phyloP scores from a whole-genome alignment of 495 filamentous ascomycete genomes.

The Penicillium daleae region DNA sequence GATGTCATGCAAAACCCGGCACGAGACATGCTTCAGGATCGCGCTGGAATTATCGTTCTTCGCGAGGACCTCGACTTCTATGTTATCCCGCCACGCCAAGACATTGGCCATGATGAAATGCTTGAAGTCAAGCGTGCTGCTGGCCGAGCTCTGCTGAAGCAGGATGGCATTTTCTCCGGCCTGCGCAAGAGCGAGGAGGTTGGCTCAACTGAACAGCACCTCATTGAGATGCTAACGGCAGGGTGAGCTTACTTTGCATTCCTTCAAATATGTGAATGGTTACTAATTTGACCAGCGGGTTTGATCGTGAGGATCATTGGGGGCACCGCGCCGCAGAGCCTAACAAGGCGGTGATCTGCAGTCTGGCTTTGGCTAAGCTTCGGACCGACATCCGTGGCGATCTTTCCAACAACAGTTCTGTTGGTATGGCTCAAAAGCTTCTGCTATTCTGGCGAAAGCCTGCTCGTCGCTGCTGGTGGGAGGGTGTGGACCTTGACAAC shows the following conservation, averaged over 20 bases:
- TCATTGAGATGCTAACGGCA: conserved; percentile 99
- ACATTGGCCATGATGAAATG: conserved; percentile 90
- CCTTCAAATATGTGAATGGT: conserved; percentile 2
- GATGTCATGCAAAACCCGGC: conserved; percentile 71
- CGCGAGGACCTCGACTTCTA: conserved; percentile 98
- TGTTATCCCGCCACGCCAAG: conserved; percentile 82
- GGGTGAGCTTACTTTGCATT: conserved; percentile 63
- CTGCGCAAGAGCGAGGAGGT: conserved; percentile 92
- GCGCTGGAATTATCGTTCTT: conserved; percentile 96
- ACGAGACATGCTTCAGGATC: conserved; percentile 77
- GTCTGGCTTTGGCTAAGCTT: conserved; percentile 87
- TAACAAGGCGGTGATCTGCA: conserved; percentile 98
- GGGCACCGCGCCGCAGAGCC: conserved; percentile 95
- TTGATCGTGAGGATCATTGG: conserved; percentile 94
- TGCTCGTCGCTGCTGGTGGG: conserved; percentile 97
- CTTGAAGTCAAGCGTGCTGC: conserved; percentile 96
- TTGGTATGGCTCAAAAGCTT: conserved; percentile 98
- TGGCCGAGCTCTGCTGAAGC: conserved; percentile 78
- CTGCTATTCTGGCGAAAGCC: conserved; percentile 98
- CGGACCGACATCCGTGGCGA: conserved; percentile 88
- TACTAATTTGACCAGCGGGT: conserved; percentile 64
- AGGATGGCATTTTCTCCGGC: conserved; percentile 96
- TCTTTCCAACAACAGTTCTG: conserved; percentile 75
- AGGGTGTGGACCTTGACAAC: conserved; percentile 87
- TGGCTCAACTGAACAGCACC: conserved; percentile 95